Conservation (phyloP, 2,329 filamentous ascomycete genomes). For the Penicillium verrucosum region DNA sequence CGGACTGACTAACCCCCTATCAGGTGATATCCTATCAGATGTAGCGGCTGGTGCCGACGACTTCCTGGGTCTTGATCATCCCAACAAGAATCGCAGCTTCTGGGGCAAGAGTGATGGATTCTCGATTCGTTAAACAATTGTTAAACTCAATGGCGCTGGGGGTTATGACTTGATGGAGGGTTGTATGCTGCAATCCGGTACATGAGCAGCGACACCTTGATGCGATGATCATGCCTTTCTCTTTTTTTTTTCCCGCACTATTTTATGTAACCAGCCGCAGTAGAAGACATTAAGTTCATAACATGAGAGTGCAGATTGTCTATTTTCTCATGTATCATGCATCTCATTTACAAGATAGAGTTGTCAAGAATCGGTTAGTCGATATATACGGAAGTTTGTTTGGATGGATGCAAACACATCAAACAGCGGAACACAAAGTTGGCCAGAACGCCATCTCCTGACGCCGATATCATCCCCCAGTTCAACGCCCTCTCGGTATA, state of each 20-base stretch:
- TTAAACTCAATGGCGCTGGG: constrained; percentile 18
- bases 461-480: constrained; percentile 21
- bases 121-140: constrained; percentile 55
- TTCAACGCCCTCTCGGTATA: constrained; percentile 14
- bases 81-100: constrained; percentile 59
- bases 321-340: neutral
- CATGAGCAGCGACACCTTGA: constrained; percentile 21
- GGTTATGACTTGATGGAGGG: constrained; percentile 18
- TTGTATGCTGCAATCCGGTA: constrained; percentile 19
- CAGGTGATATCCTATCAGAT: constrained; percentile 48
- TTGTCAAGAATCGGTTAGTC: constrained; percentile 1
- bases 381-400: constrained; percentile 18
- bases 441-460: constrained; percentile 31
- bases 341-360: neutral
- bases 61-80: constrained; percentile 66
- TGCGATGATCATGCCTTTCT: constrained; percentile 17
- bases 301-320: constrained; percentile 1
- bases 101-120: constrained; percentile 62
- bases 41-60: constrained; percentile 75
- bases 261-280: constrained; percentile 2
- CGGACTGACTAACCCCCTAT: constrained; percentile 5
- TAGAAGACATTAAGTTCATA: constrained; percentile 9
- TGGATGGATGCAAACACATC: constrained; percentile 35
- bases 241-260: constrained; percentile 1
- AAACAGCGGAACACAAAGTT: constrained; percentile 34